A percentile compares a stretch with the other conserved stretches of the same genome.
These are phyloP conservation scores for Ormosia emarginata DNA, from an alignment of 306 rosid genomes.

Conservation along the genomic window DNA sequence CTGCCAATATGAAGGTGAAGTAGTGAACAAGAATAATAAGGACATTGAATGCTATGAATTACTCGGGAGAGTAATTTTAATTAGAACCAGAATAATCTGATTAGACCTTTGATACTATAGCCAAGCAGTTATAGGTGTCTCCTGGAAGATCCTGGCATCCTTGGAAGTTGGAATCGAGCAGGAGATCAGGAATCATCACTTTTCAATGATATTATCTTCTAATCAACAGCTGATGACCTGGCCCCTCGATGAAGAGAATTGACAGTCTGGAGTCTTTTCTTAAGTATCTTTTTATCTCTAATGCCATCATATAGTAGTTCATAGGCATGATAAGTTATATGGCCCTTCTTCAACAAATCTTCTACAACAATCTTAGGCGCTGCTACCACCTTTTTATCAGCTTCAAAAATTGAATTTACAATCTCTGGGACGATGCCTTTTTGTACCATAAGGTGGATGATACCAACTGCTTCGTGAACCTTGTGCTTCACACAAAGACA, in stretches of 20 bases:
- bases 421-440: slow-evolving; percentile 73
- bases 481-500: slow-evolving; percentile 66
- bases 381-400: slow-evolving; percentile 76
- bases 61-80: not conserved
- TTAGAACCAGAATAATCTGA: not conserved
- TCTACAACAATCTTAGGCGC: slow-evolving; percentile 93
- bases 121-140: not conserved
- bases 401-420: slow-evolving; percentile 72
- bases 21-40: not conserved
- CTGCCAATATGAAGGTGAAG: not conserved
- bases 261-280: slow-evolving; percentile 33
- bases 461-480: slow-evolving; percentile 67
- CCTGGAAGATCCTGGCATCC: not conserved
- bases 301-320: slow-evolving; percentile 80
- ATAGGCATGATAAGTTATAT: slow-evolving; percentile 70
- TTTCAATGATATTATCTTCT: slow-evolving; percentile 10
- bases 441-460: slow-evolving; percentile 71
- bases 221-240: slow-evolving; percentile 28
- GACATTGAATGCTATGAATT: not conserved
- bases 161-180: not conserved
- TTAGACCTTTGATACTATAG: not conserved
- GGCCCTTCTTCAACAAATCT: slow-evolving; percentile 77
- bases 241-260: slow-evolving; percentile 20
- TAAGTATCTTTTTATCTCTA: slow-evolving; percentile 59
- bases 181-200: slow-evolving; percentile 11